Conservation (phyloP, 352 stramenopile genomes). For the Ophiocytium majus region DNA sequence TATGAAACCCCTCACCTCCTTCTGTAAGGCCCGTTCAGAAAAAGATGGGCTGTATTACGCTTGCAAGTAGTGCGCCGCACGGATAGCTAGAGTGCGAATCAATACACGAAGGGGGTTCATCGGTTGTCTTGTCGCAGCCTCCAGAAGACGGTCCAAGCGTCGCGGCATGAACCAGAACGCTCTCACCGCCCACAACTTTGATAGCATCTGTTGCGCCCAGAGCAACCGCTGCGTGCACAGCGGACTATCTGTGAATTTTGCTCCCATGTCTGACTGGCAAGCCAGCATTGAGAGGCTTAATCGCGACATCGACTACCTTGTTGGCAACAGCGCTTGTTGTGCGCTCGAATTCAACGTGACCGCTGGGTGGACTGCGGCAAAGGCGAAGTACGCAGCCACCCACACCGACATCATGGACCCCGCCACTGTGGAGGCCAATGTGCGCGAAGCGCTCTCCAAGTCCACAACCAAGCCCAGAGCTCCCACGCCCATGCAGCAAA, state of each 20-base stretch:
- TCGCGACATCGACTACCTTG: not conserved
- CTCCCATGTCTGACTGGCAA: not conserved
- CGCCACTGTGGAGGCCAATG: not conserved
- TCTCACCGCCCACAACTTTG: not conserved
- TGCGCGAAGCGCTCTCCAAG: not conserved
- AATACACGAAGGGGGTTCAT: not conserved
- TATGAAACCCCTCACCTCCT: not conserved
- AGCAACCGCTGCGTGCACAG: not conserved
- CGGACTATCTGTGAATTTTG: not conserved
- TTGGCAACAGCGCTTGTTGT: not conserved
- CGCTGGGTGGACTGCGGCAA: not conserved
- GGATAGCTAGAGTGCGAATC: not conserved
- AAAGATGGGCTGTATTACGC: not conserved
- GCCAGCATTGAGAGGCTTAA: not conserved
- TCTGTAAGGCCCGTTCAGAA: not conserved
- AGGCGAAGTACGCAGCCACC: not conserved
- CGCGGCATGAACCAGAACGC: not conserved
- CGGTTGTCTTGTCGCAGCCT: not conserved
- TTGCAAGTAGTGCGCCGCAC: not conserved
- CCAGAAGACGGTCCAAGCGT: not conserved
- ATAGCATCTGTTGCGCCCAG: not conserved
- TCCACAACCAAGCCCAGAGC: not conserved
- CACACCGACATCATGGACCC: not conserved
- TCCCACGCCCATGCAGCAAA: not conserved
- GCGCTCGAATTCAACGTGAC: not conserved